Conservation (phyloP, 2,329 filamentous ascomycete species). For the Colletotrichum sp. region DNA sequence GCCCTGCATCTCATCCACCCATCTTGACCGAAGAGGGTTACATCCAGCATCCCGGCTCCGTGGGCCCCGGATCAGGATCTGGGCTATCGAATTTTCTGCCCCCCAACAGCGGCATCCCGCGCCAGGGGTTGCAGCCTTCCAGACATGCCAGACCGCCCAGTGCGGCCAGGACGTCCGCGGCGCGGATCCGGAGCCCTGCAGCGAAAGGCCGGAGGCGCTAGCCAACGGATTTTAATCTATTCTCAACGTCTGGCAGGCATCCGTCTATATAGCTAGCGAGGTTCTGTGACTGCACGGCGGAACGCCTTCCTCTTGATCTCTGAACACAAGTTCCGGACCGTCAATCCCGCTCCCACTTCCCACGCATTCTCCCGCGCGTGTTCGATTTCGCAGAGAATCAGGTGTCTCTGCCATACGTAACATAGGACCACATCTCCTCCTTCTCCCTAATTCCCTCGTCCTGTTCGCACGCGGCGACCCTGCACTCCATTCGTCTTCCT, state of each 20-base stretch:
- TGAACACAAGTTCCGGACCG: neutral
- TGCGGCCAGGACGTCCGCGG: neutral
- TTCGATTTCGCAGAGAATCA: neutral
- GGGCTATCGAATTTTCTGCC: neutral
- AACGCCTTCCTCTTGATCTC: neutral
- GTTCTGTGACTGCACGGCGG: neutral
- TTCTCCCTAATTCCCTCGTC: neutral
- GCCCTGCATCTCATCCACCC: neutral
- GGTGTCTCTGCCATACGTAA: neutral
- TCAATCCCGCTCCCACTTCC: neutral
- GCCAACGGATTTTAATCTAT: neutral
- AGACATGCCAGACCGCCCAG: neutral
- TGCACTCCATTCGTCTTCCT: neutral
- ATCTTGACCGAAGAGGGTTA: neutral
- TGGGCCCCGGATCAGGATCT: neutral
- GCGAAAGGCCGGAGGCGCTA: neutral
- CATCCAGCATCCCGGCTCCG: neutral
- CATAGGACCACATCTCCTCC: neutral
- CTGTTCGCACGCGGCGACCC: neutral
- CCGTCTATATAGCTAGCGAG: conserved; percentile 7
- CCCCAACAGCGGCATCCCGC: neutral
- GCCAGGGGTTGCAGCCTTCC: neutral
- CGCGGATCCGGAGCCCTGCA: neutral
- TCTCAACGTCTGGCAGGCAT: neutral
- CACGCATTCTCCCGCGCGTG: neutral